phyloP scores from a whole-genome alignment of 305 asterid species.

The Fraxinus dipetala region DNA sequence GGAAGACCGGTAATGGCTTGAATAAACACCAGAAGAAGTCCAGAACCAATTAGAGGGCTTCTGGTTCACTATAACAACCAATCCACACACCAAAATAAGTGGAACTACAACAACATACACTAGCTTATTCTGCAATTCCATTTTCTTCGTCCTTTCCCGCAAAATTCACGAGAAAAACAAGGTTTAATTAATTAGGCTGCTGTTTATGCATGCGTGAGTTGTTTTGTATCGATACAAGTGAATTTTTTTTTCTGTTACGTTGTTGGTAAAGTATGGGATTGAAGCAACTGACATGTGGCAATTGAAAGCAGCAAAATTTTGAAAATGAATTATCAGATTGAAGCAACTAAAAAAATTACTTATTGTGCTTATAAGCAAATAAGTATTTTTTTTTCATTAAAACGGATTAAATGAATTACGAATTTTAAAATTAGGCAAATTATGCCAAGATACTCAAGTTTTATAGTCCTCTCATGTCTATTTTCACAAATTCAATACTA shows the following conservation, averaged over 20 bases:
- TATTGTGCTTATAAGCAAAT: neutral
- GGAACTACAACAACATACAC: slow-evolving; percentile 38
- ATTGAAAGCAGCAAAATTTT: neutral
- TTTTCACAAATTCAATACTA: neutral
- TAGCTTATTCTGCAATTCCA: slow-evolving; percentile 18
- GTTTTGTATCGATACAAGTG: neutral
- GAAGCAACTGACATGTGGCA: neutral
- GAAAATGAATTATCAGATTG: neutral
- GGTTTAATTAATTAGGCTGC: neutral
- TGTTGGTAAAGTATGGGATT: neutral
- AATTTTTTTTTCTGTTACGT: neutral
- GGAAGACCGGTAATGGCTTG: neutral
- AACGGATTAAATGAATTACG: neutral
- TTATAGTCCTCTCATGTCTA: neutral
- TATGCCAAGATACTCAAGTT: neutral
- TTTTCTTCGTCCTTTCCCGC: neutral
- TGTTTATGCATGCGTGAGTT: neutral
- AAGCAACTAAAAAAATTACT: neutral
- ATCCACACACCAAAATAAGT: slow-evolving; percentile 33
- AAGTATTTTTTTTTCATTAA: no score
- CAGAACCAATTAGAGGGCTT: slow-evolving; percentile 22
- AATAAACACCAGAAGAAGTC: slow-evolving; percentile 12
- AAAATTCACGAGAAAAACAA: neutral
- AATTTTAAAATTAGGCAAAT: neutral
- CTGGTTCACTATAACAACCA: slow-evolving; percentile 28